Evolutionary conservation across 1,284 basidiomycete genomes (phyloP), one percentile per base, ranked within the genome.

Genomic region (Fistulinella cinereoalba): DNA sequence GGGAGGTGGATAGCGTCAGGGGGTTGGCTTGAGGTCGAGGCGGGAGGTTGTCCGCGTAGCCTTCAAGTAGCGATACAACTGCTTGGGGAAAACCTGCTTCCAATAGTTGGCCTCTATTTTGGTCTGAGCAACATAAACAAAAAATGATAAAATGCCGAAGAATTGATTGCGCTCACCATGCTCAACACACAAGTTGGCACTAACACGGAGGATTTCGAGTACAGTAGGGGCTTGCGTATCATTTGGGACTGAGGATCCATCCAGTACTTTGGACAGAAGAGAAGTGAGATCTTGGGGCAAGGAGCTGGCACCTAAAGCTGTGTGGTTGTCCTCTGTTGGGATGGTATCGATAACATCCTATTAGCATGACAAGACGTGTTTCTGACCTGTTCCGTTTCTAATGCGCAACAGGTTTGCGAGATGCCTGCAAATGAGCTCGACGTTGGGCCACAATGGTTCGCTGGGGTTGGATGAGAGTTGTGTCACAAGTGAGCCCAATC

Each of bases 161-260:
- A 27, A 36, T 37, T 22, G 23, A 8, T 15, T 33, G 41, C 39
- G 33, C 76, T 57, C 56, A 81, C 89, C 81, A 56, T 91, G 85
- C 58, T 91, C 86, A 68, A 88, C 82, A 64, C 85, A 89, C 10
- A 91, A 66, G 65, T 91, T 91, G 15, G 88, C 88, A 18, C 79
- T 80, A 16, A 89, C 80, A 46, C 88, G 76, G 43, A 92, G 73
- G 23, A 89, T 68, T 61, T 91, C 85, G 49, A 78, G 77, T 12
- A 83, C 69, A 19, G 75, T 74, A 8, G 74, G 56, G 41, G 77
- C 71, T 50, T 72, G 74, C 18, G 65, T 50, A 22, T 72, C 64
- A 37, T 64, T 65, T 12, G 81, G 79, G 39, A 74, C 70, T 18
- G 72, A 52, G 11, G 74, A 65, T 37, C 72, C 77, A 48, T 73